Base-by-base conservation (phyloP, 805 yeast genomes). In the Kodamaea kakaduensis region DNA sequence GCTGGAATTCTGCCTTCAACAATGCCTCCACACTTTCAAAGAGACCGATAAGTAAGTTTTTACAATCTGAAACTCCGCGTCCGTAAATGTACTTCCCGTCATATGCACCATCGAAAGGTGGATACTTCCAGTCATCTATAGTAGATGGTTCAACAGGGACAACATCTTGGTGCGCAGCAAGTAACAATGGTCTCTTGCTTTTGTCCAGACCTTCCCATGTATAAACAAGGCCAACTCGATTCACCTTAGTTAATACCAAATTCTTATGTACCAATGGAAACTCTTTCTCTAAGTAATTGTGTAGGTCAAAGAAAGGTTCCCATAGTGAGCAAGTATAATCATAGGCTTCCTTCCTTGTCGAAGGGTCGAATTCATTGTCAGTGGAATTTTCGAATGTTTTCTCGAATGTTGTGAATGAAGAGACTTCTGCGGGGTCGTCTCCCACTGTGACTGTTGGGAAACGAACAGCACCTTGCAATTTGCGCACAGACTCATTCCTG, bases 21-120 rank as follows among this genome's bases (percentile, higher is more conserved):
- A 64, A 45, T 8, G 59, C 43, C 34, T 64, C 69, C n/a, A 60
- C 40, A 1, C 64, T 42, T 32, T 67, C 69, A 35, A 66, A 46
- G 9, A 71, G 42, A 46, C 69, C 76, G 27, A 69, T 52, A 34
- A 73, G 51, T 18, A 68, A 52, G 44, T 66, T 61, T 43, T 73
- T 73, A 39, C 68, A 62, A 42, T 63, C 69, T 18, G 48, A 39
- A 4, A 44, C 55, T 2, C 69, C 69, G 34, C 69, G 51, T 7
- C 69, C 69, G 38, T 51, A 61, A 12, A 61, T 29, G 32, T 34
- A 46, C 21, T 51, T 48, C 2, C 61, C 67, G 31, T 62, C 66
- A 27, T 38, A 59, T 13, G 42, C 52, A 14, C 69, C 70, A 24
- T 52, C 55, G 33, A 54, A 64, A 0, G 70, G 70, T 7, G 66